Evolutionary conservation across 2,329 filamentous ascomycete genomes (phyloP).

Genomic region (Colletotrichum australisinense): DNA sequence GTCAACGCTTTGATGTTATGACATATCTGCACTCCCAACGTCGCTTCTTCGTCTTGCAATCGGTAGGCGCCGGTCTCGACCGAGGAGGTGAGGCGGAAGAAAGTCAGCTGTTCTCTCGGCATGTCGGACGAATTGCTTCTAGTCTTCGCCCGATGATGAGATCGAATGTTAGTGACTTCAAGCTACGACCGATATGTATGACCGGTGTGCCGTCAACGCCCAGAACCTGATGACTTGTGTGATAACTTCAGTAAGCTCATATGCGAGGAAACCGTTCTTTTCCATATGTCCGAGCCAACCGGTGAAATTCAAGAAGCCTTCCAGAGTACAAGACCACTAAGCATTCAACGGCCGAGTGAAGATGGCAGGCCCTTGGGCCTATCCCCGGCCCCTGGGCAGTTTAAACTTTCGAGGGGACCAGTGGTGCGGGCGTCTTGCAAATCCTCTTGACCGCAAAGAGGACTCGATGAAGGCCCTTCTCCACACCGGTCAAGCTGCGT

Average conservation of each 20-base stretch:
- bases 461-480: slow-evolving; percentile 13
- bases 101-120: not conserved
- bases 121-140: not conserved
- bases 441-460: slow-evolving; percentile 32
- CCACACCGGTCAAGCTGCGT: slow-evolving; percentile 35
- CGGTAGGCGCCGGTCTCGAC: not conserved
- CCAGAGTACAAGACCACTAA: not conserved
- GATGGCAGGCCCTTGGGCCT: not conserved
- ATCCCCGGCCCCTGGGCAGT: slow-evolving; percentile 11
- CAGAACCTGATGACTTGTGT: not conserved
- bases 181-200: not conserved
- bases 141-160: not conserved
- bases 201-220: not conserved
- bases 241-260: not conserved
- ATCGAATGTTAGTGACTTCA: not conserved
- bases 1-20: slow-evolving; percentile 9
- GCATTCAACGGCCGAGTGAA: not conserved
- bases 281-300: slow-evolving; percentile 6
- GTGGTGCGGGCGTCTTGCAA: slow-evolving; percentile 20
- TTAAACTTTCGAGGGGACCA: slow-evolving; percentile 24
- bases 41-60: not conserved
- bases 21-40: not conserved
- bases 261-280: not conserved
- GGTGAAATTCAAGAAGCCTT: not conserved
- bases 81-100: not conserved